Conservation (phyloP, 2,329 filamentous ascomycete genomes). For the Pseudogymnoascus sp. region DNA sequence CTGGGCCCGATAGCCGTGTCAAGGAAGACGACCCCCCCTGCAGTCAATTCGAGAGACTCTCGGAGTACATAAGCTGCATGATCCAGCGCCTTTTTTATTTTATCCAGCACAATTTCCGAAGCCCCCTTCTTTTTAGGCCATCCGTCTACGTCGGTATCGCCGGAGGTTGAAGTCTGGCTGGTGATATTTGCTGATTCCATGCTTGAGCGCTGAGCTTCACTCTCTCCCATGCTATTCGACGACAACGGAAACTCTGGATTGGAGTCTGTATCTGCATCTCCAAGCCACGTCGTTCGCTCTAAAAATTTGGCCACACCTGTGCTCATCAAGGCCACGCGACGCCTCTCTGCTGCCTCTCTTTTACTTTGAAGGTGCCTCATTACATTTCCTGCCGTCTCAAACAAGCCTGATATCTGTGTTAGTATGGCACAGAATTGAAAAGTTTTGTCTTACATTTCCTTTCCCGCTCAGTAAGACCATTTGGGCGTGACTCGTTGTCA, state of each 20-base stretch:
- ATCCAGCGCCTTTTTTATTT: constrained; percentile 22
- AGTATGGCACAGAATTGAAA: not conserved
- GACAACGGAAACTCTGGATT: not conserved
- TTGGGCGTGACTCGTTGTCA: constrained; percentile 33
- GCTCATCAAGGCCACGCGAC: constrained; percentile 18
- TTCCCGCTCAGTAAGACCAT: constrained; percentile 40
- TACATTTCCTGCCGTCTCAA: constrained; percentile 17
- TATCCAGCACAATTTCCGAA: constrained; percentile 17
- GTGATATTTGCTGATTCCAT: not conserved
- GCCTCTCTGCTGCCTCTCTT: constrained; percentile 21
- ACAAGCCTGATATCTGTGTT: constrained; percentile 13
- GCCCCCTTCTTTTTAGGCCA: not conserved
- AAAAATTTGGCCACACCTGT: constrained; percentile 19
- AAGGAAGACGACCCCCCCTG: constrained; percentile 24
- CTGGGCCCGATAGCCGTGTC: constrained; percentile 20
- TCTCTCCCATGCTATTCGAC: not conserved
- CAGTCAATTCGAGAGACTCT: constrained; percentile 22
- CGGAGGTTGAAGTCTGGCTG: not conserved
- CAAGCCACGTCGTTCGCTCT: constrained; percentile 13
- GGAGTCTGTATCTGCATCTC: not conserved
- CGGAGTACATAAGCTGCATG: constrained; percentile 23
- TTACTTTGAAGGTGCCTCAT: constrained; percentile 23
- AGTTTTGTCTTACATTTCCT: constrained; percentile 14
- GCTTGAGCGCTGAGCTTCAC: not conserved
- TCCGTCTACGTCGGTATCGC: not conserved